Evolutionary conservation across 805 yeast species (phyloP).

Genomic region (Barnettozyma siamensis): DNA sequence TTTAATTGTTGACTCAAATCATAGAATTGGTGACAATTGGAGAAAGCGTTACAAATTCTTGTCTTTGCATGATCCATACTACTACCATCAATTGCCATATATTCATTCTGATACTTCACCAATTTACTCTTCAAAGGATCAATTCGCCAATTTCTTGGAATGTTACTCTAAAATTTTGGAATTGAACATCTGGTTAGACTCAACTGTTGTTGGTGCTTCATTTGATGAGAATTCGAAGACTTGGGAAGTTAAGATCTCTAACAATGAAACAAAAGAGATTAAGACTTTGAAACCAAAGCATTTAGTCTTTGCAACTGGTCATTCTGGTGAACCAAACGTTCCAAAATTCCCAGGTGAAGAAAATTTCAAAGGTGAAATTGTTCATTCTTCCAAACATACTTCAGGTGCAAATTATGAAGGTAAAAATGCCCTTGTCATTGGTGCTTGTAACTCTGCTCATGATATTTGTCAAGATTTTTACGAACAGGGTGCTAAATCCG

Average conservation of each 20-base stretch:
- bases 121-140: conserved; percentile 38
- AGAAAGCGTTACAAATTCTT: conserved; percentile 39
- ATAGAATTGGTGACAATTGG: conserved; percentile 42
- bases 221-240: conserved; percentile 25
- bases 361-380: conserved; percentile 32
- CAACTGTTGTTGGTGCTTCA: conserved; percentile 28
- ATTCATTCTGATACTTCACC: conserved; percentile 37
- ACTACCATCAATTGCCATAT: conserved; percentile 38
- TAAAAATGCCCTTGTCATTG: conserved; percentile 38
- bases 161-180: conserved; percentile 36
- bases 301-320: conserved; percentile 40
- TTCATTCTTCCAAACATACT: conserved; percentile 37
- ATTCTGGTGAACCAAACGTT: conserved; percentile 40
- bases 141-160: conserved; percentile 39
- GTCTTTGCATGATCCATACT: conserved; percentile 41
- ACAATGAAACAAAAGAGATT: conserved; percentile 25
- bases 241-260: conserved; percentile 32
- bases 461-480: conserved; percentile 41
- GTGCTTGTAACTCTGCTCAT: conserved; percentile 42
- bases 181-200: conserved; percentile 31
- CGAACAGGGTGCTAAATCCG: conserved; percentile 36
- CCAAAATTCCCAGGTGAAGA: conserved; percentile 36
- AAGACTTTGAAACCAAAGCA: conserved; percentile 30
- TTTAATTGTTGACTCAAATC: conserved; percentile 34
- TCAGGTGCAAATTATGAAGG: conserved; percentile 38